phyloP scores from a whole-genome alignment of 202 grass and related monocot species.

The Panicum hallii region DNA sequence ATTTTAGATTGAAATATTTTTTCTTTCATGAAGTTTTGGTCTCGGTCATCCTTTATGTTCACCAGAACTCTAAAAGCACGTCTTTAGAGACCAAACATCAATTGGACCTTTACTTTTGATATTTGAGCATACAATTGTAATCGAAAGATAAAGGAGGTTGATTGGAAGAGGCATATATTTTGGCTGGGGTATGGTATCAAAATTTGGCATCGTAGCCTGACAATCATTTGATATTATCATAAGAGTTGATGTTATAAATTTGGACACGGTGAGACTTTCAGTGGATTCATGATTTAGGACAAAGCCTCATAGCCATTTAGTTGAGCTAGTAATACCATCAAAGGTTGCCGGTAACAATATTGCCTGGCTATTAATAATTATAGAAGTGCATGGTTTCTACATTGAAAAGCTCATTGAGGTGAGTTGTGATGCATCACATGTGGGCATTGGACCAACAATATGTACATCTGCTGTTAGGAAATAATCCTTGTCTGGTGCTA shows the following conservation, averaged over 20 bases:
- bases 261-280: background rate
- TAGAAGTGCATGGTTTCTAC: background rate
- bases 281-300: background rate
- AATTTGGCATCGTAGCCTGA: no score
- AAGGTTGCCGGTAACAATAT: background rate
- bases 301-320: background rate
- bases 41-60: background rate
- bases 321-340: background rate
- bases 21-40: background rate
- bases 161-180: background rate
- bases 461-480: no score
- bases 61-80: background rate
- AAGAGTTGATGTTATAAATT: background rate
- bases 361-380: background rate
- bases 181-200: no score
- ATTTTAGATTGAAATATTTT: background rate
- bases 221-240: background rate
- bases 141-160: background rate
- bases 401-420: background rate
- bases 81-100: background rate
- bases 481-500: no score
- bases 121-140: background rate
- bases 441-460: slow-evolving; percentile 24
- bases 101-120: background rate
- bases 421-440: slow-evolving; percentile 7